Conservation (phyloP, 2,329 filamentous ascomycete genomes). For the Pseudocercospora ulei region DNA sequence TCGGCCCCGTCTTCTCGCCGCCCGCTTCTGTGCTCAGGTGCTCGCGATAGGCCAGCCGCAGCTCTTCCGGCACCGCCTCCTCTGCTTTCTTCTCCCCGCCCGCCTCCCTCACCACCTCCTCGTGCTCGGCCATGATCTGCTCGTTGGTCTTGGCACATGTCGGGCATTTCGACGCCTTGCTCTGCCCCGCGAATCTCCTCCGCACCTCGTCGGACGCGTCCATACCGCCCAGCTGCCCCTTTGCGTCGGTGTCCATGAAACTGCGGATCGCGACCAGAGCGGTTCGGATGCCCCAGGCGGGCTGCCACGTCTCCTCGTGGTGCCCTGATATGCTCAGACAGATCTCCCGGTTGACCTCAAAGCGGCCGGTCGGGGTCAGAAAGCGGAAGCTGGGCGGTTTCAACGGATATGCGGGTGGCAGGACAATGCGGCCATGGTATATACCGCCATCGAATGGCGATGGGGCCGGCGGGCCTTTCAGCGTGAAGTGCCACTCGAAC, state of each 20-base stretch:
- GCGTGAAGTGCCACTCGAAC: constrained; percentile 98
- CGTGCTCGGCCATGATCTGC: constrained; percentile 63
- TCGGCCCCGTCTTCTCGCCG: constrained; percentile 20
- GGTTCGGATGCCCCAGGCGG: constrained; percentile 90
- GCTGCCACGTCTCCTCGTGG: constrained; percentile 98
- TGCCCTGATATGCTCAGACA: constrained; percentile 89
- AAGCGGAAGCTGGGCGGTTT: constrained; percentile 94
- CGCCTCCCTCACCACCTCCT: constrained; percentile 46
- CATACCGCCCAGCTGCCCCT: constrained; percentile 81
- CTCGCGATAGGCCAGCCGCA: constrained; percentile 62
- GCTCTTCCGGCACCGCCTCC: constrained; percentile 46
- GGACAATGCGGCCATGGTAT: constrained; percentile 90
- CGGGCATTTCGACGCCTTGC: constrained; percentile 56
- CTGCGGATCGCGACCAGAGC: constrained; percentile 68
- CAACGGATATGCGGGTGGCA: constrained; percentile 81
- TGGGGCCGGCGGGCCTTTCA: constrained; percentile 71
- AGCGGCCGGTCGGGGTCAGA: constrained; percentile 79
- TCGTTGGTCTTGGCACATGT: constrained; percentile 59
- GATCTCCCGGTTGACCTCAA: constrained; percentile 94
- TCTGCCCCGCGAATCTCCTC: constrained; percentile 58
- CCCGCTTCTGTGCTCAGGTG: constrained; percentile 45
- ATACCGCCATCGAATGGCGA: constrained; percentile 72
- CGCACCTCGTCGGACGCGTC: constrained; percentile 63
- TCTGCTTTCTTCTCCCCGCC: constrained; percentile 39
- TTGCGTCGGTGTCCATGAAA: constrained; percentile 87